Percentiles rank a stretch among this genome's conserved stretches.
Evolutionary conservation across 2,329 filamentous ascomycete species (phyloP).

Genomic region (Ophiobolus disseminans): DNA sequence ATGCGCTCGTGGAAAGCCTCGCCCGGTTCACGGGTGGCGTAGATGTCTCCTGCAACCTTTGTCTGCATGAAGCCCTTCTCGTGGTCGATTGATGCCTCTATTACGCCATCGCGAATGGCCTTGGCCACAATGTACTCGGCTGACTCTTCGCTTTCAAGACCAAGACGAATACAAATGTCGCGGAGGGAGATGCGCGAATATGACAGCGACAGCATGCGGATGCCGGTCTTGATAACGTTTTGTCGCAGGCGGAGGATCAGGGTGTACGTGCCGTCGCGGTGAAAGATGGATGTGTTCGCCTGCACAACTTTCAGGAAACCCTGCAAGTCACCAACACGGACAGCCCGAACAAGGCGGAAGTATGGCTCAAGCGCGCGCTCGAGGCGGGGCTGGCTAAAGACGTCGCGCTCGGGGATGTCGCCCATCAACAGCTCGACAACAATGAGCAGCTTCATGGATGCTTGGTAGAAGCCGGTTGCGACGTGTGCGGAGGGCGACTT

Average conservation of each 20-base stretch:
- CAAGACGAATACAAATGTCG: conserved; percentile 95
- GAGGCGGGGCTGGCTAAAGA: conserved; percentile 88
- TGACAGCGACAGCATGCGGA: conserved; percentile 97
- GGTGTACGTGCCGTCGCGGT: conserved; percentile 92
- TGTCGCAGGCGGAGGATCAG: conserved; percentile 92
- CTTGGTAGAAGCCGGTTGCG: conserved; percentile 93
- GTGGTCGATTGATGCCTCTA: conserved; percentile 91
- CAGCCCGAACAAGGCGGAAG: conserved; percentile 90
- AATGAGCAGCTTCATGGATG: conserved; percentile 92
- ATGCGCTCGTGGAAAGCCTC: conserved; percentile 99
- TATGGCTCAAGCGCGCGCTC: conserved; percentile 91
- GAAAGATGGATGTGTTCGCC: conserved; percentile 82
- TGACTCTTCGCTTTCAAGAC: conserved; percentile 93
- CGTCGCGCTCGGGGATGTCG: conserved; percentile 93
- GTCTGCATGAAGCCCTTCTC: conserved; percentile 98
- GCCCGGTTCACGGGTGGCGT: conserved; percentile 91
- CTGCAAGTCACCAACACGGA: conserved; percentile 93
- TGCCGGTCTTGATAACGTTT: conserved; percentile 99
- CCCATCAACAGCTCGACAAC: conserved; percentile 98
- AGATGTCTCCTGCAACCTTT: conserved; percentile 94
- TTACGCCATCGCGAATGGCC: conserved; percentile 95
- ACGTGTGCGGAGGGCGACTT: conserved; percentile 91
- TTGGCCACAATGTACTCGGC: conserved; percentile 99
- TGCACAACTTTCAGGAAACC: conserved; percentile 90
- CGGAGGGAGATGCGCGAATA: conserved; percentile 97